These are phyloP conservation scores for Aechmea fasciata DNA, from an alignment of 176 grass and related monocot species.

Conservation along the genomic window DNA sequence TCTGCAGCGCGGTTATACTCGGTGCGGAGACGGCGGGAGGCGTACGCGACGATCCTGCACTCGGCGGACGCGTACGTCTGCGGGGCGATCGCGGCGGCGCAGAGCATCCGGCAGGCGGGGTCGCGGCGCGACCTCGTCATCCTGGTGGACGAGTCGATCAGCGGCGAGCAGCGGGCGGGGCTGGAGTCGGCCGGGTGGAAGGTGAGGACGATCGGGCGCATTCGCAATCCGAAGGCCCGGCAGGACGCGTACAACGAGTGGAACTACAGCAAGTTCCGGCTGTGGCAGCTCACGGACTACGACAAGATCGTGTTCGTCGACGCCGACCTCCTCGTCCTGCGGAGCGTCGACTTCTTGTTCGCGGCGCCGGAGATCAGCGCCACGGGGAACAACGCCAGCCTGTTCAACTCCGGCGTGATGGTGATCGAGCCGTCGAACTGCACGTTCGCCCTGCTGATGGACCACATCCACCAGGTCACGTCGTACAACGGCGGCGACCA, in stretches of 20 bases:
- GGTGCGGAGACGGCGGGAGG: constrained; percentile 22
- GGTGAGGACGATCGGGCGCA: constrained; percentile 33
- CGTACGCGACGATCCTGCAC: constrained; percentile 67
- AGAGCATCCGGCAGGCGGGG: constrained; percentile 52
- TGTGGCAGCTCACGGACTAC: constrained; percentile 84
- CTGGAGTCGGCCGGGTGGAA: constrained; percentile 52
- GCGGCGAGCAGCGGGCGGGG: constrained; percentile 30
- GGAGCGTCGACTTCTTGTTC: constrained; percentile 59
- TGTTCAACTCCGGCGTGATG: constrained; percentile 76
- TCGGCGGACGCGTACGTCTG: constrained; percentile 55
- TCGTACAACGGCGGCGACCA: constrained; percentile 55
- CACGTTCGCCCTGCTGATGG: constrained; percentile 60
- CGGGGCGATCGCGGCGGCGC: constrained; percentile 59
- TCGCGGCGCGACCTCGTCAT: constrained; percentile 56
- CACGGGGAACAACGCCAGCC: constrained; percentile 36
- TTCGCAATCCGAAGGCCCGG: constrained; percentile 55
- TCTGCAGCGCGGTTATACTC: constrained; percentile 28
- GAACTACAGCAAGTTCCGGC: constrained; percentile 85
- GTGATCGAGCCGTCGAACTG: constrained; percentile 62
- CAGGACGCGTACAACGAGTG: constrained; percentile 59
- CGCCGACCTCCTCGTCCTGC: constrained; percentile 58
- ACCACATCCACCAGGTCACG: constrained; percentile 27
- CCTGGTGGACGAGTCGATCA: constrained; percentile 41
- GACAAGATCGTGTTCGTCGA: constrained; percentile 63
- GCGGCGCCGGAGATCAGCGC: constrained; percentile 45